Base-by-base conservation (phyloP, 148 eudicot genomes). In the Rhododendron henanense region DNA sequence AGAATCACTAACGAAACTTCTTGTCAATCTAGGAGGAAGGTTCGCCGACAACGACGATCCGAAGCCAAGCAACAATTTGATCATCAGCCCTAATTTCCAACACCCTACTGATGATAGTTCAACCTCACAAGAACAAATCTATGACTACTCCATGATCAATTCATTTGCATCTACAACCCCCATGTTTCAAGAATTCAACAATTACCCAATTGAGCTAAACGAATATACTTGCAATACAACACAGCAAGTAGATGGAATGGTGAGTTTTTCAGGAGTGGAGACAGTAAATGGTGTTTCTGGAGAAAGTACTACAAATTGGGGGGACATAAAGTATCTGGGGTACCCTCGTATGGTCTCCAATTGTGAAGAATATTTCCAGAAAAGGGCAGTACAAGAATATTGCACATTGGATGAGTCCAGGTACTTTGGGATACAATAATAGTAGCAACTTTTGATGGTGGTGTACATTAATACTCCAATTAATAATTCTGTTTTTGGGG, bases 271-370 rank as follows among this genome's bases (percentile, higher is more conserved):
- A 16, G 81, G 87, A 57, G 78, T 86, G 50, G 87, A 88, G 15
- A 51, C 82, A 9, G 87, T 78, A 6, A 88, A 85, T 50, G 85
- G 82, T 78, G 88, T 86, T 85, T 89, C 95, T 19, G 87, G 83
- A 57, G 92, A 90, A 48, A 93, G 90, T 75, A 84, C 85, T 75
- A 84, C 85, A 5, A 88, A 83, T 80, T 91, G 90, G 90, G 90
- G 88, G 33, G 91, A 90, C 39, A 73, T 87, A 78, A 86, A 78
- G 85, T 90, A 91, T 37, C 65, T 89, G 44, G 88, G 87, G 7
- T 87, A 85, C 80, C 87, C 90, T 45, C 91, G 91, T 53, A 86
- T 75, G 65, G 44, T 81, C 33, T 88, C 88, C 69, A 39, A 21
- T 41, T 41, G 10, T 76, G 79, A 41, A 83, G 85, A 35, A 33